Percentiles rank a stretch among this genome's conserved stretches.
These are phyloP conservation scores for Cladosporium sp. DNA, from an alignment of 2,329 filamentous ascomycete genomes.

Conservation along the genomic window DNA sequence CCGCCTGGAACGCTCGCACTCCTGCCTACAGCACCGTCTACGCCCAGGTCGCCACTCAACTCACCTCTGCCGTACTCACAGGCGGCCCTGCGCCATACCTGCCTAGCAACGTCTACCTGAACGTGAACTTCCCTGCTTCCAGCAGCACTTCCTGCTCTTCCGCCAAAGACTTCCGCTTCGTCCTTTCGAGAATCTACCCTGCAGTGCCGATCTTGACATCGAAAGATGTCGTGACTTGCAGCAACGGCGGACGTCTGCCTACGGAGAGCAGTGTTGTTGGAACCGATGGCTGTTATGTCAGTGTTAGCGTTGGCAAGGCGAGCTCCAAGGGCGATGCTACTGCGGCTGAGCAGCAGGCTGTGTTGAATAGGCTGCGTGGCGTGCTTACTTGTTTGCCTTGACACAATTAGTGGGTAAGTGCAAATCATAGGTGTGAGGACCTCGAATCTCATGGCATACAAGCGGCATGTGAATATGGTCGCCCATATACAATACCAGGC, in stretches of 20 bases:
- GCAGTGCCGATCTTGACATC: conserved; percentile 32
- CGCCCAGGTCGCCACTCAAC: conserved; percentile 56
- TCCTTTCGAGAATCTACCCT: conserved; percentile 59
- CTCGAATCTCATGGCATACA: no score
- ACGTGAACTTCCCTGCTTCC: conserved; percentile 64
- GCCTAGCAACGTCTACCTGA: conserved; percentile 58
- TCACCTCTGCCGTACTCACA: conserved; percentile 53
- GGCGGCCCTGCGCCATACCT: conserved; percentile 59
- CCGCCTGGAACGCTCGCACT: conserved; percentile 50
- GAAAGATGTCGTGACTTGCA: conserved; percentile 57
- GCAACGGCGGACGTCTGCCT: conserved; percentile 48
- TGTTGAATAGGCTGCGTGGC: conserved; percentile 48
- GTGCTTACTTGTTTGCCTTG: conserved; percentile 46
- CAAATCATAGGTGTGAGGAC: no score
- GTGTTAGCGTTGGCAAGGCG: conserved; percentile 60
- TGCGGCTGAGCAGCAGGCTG: conserved; percentile 48
- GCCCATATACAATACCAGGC: no score
- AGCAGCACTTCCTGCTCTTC: conserved; percentile 45
- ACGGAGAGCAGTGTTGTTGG: conserved; percentile 54
- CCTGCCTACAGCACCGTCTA: conserved; percentile 58
- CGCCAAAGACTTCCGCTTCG: conserved; percentile 56
- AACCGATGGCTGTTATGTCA: conserved; percentile 55
- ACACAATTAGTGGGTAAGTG: background rate
- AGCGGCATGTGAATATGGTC: no score
- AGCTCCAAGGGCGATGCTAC: conserved; percentile 57